Percentiles rank a stretch among this genome's conserved stretches.
Evolutionary conservation across 2,329 filamentous ascomycete genomes (phyloP).

Genomic region (Xylaria sp.): DNA sequence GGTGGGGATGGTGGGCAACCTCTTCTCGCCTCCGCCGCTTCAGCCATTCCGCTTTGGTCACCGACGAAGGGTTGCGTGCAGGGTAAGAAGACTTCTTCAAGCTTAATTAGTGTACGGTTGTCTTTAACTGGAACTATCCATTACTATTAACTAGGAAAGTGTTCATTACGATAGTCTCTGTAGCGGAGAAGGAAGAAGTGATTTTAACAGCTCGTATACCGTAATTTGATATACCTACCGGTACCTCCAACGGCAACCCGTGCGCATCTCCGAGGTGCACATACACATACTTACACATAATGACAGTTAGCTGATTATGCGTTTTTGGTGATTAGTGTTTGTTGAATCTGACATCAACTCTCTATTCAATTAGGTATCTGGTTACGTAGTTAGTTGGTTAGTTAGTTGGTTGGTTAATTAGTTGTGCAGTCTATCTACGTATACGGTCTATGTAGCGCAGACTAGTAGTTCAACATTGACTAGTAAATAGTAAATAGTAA

Average conservation of each 20-base stretch:
- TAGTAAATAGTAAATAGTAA: too few species aligned
- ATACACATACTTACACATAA: neutral
- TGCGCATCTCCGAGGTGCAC: constrained; percentile 5
- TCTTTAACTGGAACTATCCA: neutral
- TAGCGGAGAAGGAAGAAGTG: neutral
- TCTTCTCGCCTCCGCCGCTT: constrained; percentile 23
- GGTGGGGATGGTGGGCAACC: constrained; percentile 22
- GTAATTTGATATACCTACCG: constrained; percentile 22
- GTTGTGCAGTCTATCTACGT: neutral
- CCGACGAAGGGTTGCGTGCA: constrained; percentile 27
- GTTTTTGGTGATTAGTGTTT: neutral
- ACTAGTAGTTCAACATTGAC: too few species aligned
- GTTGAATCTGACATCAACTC: neutral
- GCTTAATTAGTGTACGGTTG: neutral
- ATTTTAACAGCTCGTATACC: constrained; percentile 14
- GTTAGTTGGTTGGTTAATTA: neutral
- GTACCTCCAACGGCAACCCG: constrained; percentile 9
- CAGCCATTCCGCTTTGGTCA: constrained; percentile 32
- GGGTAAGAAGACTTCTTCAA: constrained; percentile 19
- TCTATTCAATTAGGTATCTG: neutral
- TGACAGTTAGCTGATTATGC: too few species aligned
- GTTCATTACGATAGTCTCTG: neutral
- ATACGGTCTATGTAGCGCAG: too few species aligned
- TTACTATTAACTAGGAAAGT: neutral
- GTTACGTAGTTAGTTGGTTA: neutral